Conservation (phyloP, 306 rosid genomes). For the Lotus japonicus region DNA sequence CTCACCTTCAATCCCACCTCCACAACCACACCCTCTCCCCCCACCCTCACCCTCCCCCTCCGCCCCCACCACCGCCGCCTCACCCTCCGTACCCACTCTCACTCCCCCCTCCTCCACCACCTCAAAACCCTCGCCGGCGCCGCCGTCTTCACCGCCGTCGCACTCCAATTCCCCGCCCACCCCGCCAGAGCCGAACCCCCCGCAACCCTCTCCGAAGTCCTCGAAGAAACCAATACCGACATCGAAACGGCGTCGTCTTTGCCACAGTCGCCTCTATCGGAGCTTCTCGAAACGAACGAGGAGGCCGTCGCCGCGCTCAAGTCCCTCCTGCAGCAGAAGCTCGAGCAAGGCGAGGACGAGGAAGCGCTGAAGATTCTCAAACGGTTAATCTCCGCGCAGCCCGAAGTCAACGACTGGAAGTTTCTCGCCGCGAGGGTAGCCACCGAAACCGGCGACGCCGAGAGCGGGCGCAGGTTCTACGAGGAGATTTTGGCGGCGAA, state of each 20-base stretch:
- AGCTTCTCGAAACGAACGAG: conserved; percentile 46
- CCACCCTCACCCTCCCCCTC: conserved; percentile 7
- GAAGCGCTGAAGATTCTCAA: conserved; percentile 57
- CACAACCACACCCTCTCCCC: conserved; percentile 3
- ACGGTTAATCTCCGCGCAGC: conserved; percentile 52
- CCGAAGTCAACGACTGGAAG: conserved; percentile 67
- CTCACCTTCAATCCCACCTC: conserved; percentile 18
- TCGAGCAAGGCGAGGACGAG: conserved; percentile 67
- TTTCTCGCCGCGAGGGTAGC: conserved; percentile 57
- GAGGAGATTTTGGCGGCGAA: conserved; percentile 49
- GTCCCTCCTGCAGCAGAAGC: conserved; percentile 73
- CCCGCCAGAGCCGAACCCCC: conserved; percentile 69
- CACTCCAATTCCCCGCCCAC: conserved; percentile 31
- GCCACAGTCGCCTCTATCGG: conserved; percentile 40
- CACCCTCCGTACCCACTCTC: conserved; percentile 33
- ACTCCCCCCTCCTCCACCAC: conserved; percentile 22
- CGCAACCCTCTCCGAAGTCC: not conserved
- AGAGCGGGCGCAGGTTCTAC: conserved; percentile 47
- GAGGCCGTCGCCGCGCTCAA: conserved; percentile 60
- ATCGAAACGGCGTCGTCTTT: not conserved
- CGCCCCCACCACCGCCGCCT: conserved; percentile 15
- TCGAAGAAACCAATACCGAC: not conserved
- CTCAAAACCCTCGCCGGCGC: conserved; percentile 49
- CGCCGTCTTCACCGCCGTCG: conserved; percentile 50
- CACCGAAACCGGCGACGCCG: conserved; percentile 43